Conservation (phyloP, 805 yeast species). For the Wickerhamomyces canadensis region DNA sequence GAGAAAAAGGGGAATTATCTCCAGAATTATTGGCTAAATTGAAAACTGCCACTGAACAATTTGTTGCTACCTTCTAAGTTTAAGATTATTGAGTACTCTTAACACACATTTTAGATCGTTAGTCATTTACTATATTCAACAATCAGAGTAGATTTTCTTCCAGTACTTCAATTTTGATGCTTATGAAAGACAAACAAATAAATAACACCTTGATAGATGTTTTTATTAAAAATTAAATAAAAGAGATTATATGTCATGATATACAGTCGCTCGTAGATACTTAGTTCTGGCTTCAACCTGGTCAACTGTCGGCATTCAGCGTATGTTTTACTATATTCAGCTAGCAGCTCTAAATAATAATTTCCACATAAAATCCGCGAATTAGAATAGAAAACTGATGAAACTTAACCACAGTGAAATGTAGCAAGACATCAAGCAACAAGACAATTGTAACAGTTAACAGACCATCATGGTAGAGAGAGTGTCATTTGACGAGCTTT, state of each 20-base stretch:
- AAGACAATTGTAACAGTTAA: no score
- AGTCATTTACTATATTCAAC: constrained; percentile 4
- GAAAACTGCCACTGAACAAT: constrained; percentile 88
- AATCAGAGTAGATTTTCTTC: constrained; percentile 4
- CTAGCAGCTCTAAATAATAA: no score
- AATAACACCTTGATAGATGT: background rate
- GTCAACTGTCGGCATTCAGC: no score
- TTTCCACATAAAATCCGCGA: no score
- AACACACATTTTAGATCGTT: background rate
- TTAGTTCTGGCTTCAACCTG: no score
- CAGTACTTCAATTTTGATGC: constrained; percentile 2
- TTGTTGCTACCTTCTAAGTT: constrained; percentile 79
- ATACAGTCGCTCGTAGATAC: no score
- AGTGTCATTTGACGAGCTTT: constrained; percentile 78
- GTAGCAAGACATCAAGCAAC: no score
- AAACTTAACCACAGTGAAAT: no score
- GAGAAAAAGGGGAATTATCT: constrained; percentile 84
- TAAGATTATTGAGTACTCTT: constrained; percentile 1
- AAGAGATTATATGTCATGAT: constrained; percentile 5
- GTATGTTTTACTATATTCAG: no score
- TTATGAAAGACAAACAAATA: constrained; percentile 2
- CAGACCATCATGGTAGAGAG: constrained; percentile 20
- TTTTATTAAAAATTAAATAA: constrained; percentile 1
- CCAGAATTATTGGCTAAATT: constrained; percentile 81
- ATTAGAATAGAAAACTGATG: no score